Conservation (phyloP, 1,139 yeast genomes). For the Debaryomycetaceae sp. region DNA sequence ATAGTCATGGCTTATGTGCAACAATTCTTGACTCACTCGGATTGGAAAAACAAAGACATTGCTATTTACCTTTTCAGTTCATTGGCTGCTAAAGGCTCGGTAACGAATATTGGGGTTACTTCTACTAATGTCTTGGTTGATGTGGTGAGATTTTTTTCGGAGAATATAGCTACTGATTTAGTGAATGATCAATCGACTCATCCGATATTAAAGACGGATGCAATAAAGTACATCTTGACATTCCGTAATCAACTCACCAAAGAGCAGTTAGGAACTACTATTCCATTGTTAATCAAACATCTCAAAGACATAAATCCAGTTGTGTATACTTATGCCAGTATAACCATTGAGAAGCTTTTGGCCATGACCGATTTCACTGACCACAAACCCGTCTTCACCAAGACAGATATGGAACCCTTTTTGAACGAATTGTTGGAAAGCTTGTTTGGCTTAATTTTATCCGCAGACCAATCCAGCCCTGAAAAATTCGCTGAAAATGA, state of each 20-base stretch:
- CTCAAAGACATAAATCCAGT: constrained; percentile 65
- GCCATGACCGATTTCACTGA: constrained; percentile 63
- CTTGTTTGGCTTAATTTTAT: constrained; percentile 62
- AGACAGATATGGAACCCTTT: constrained; percentile 57
- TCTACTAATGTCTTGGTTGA: constrained; percentile 82
- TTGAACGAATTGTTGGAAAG: constrained; percentile 54
- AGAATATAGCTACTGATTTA: constrained; percentile 79
- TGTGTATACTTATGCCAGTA: constrained; percentile 89
- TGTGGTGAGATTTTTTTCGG: constrained; percentile 79
- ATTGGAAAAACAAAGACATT: constrained; percentile 85
- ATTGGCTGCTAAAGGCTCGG: constrained; percentile 84
- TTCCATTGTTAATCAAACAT: constrained; percentile 77
- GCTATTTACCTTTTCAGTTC: constrained; percentile 85
- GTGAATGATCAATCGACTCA: constrained; percentile 43
- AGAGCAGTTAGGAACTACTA: constrained; percentile 70
- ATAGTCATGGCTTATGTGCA: constrained; percentile 76
- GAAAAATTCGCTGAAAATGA: constrained; percentile 95
- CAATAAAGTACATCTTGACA: constrained; percentile 83
- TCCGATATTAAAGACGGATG: constrained; percentile 84
- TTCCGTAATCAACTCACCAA: constrained; percentile 93
- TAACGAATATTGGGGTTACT: constrained; percentile 84
- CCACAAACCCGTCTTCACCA: constrained; percentile 58
- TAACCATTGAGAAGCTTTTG: constrained; percentile 84
- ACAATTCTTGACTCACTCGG: constrained; percentile 56
- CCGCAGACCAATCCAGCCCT: constrained; percentile 44